Conservation (phyloP, 768 basidiomycete species). For the Pleurotus djamor region DNA sequence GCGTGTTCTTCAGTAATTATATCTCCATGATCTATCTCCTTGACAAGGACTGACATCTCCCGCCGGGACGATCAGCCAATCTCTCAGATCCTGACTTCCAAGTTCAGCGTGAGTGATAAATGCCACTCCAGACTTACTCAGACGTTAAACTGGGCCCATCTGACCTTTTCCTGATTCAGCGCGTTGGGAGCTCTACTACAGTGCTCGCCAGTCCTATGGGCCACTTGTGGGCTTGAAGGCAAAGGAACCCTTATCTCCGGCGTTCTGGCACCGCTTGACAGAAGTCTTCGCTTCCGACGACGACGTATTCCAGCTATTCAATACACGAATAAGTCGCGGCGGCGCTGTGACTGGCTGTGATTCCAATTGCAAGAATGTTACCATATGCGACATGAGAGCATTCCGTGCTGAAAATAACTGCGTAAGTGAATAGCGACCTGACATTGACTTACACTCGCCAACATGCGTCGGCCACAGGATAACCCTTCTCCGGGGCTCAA, state of each 20-base stretch:
- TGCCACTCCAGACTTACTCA: neutral
- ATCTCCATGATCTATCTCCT: neutral
- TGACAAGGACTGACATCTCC: neutral
- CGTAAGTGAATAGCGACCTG: conserved; percentile 19
- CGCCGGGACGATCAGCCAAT: conserved; percentile 15
- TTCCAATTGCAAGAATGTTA: conserved; percentile 32
- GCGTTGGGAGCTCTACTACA: conserved; percentile 32
- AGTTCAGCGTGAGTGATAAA: conserved; percentile 11
- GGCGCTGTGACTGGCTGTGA: conserved; percentile 28
- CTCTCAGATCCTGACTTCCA: conserved; percentile 24
- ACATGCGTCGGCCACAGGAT: neutral
- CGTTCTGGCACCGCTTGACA: conserved; percentile 63
- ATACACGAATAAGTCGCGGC: conserved; percentile 39
- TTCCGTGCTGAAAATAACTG: conserved; percentile 42
- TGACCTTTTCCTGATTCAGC: conserved; percentile 13
- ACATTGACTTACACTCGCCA: neutral
- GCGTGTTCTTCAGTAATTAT: conserved; percentile 27
- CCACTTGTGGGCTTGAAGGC: conserved; percentile 15
- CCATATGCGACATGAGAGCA: conserved; percentile 42
- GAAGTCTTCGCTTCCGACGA: conserved; percentile 49
- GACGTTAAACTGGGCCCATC: neutral
- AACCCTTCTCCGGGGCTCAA: neutral
- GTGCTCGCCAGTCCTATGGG: conserved; percentile 31
- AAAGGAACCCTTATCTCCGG: conserved; percentile 36
- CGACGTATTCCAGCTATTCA: conserved; percentile 42